phyloP scores from a whole-genome alignment of 2,329 filamentous ascomycete species.

The Aspergillus brunneoviolaceus region DNA sequence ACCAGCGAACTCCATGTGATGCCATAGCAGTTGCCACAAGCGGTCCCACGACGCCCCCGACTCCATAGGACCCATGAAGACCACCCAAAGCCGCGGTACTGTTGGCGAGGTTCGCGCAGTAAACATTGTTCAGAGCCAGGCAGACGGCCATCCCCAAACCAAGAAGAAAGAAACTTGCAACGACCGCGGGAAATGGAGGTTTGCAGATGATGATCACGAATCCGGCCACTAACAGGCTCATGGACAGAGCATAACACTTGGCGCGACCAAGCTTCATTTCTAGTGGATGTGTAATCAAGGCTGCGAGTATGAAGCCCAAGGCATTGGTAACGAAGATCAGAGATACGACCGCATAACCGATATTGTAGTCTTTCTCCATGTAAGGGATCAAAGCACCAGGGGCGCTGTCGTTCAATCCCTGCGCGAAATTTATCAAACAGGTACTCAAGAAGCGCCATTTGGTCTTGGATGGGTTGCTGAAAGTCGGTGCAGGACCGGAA shows the following conservation, averaged over 20 bases:
- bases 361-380: slow-evolving; percentile 71
- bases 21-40: slow-evolving; percentile 73
- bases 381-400: slow-evolving; percentile 79
- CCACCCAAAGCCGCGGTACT: slow-evolving; percentile 50
- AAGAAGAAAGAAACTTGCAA: slow-evolving; percentile 67
- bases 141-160: slow-evolving; percentile 54
- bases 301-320: slow-evolving; percentile 71
- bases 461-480: slow-evolving; percentile 50
- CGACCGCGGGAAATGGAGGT: slow-evolving; percentile 69
- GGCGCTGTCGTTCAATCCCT: slow-evolving; percentile 72
- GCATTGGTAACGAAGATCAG: slow-evolving; percentile 80
- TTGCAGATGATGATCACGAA: slow-evolving; percentile 66
- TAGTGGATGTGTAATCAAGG: slow-evolving; percentile 66
- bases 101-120: slow-evolving; percentile 54
- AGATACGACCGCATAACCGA: slow-evolving; percentile 76
- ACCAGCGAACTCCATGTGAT: slow-evolving; percentile 63
- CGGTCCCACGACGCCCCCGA: slow-evolving; percentile 65
- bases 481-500: slow-evolving; percentile 26
- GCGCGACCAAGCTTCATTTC: slow-evolving; percentile 64
- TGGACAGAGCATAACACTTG: slow-evolving; percentile 59
- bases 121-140: slow-evolving; percentile 58
- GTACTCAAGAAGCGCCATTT: slow-evolving; percentile 65
- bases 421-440: slow-evolving; percentile 65
- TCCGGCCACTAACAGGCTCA: slow-evolving; percentile 58
- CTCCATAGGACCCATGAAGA: slow-evolving; percentile 47